Percentiles rank a stretch among this genome's conserved stretches.
These are phyloP conservation scores for Hysterangium stoloniferum DNA, from an alignment of 768 basidiomycete genomes.

Conservation along the genomic window DNA sequence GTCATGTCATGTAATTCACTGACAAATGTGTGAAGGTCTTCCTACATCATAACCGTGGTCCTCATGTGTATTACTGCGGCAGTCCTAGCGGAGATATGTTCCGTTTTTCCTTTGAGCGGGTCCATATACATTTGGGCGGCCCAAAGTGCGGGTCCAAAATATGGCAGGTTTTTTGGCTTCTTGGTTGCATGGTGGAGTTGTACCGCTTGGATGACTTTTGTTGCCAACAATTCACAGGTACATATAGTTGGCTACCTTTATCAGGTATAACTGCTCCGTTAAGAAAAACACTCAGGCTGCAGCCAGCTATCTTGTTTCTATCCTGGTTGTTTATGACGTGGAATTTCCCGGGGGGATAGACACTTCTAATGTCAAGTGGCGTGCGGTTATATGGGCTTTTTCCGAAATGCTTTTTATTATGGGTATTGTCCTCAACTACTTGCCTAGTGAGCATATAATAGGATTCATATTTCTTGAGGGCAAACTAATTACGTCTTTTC, in stretches of 20 bases:
- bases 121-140: conserved; percentile 96
- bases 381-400: conserved; percentile 76
- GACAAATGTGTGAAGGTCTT: conserved; percentile 49
- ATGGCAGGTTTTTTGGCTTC: conserved; percentile 82
- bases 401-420: conserved; percentile 66
- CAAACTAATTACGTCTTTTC: neutral
- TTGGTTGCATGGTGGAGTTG: conserved; percentile 90
- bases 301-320: conserved; percentile 85
- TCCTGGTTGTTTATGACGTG: conserved; percentile 70
- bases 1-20: conserved; percentile 13
- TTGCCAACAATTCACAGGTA: conserved; percentile 83
- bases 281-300: conserved; percentile 46
- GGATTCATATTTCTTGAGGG: too few species aligned
- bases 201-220: conserved; percentile 95
- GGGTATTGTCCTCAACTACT: conserved; percentile 76
- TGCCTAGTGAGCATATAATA: conserved; percentile 49
- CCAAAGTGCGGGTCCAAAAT: conserved; percentile 82
- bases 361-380: conserved; percentile 73
- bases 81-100: conserved; percentile 85
- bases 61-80: conserved; percentile 87
- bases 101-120: conserved; percentile 77
- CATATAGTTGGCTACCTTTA: too few species aligned
- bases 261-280: neutral
- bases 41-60: conserved; percentile 71
- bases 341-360: conserved; percentile 75